These are phyloP conservation scores for Pachysandra terminalis DNA, from an alignment of 164 flowering plant genomes.

Conservation along the genomic window DNA sequence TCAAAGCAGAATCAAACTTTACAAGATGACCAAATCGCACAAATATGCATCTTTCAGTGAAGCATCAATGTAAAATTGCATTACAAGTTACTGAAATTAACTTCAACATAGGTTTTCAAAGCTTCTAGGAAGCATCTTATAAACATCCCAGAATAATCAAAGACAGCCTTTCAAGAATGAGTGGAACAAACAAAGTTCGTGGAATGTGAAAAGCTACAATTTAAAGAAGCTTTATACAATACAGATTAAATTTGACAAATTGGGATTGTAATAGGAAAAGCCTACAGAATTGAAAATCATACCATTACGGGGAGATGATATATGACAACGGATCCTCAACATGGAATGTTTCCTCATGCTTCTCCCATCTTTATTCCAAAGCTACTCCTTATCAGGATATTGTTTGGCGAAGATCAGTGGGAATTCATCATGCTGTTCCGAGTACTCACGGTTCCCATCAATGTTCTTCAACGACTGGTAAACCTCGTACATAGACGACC, in stretches of 20 bases:
- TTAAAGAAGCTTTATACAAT: conserved; percentile 12
- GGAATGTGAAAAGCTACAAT: conserved; percentile 12
- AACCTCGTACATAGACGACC: conserved; percentile 60
- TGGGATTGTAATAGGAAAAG: conserved; percentile 6
- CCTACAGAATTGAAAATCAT: conserved; percentile 16
- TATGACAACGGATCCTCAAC: conserved; percentile 5
- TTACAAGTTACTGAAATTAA: conserved; percentile 5
- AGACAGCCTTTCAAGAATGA: conserved; percentile 8
- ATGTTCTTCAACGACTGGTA: conserved; percentile 45
- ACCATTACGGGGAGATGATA: conserved; percentile 7
- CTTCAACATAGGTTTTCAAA: conserved; percentile 8
- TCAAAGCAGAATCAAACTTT: not conserved
- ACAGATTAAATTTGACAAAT: conserved; percentile 14
- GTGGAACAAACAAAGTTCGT: not conserved
- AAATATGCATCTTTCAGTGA: conserved; percentile 3
- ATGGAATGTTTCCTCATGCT: not conserved
- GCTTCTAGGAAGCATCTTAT: conserved; percentile 7
- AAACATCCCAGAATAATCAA: not conserved
- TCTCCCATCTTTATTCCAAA: conserved; percentile 1
- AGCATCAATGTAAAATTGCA: conserved; percentile 6
- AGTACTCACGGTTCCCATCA: conserved; percentile 39
- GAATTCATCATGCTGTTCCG: conserved; percentile 54
- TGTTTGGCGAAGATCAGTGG: conserved; percentile 45
- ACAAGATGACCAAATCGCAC: not conserved
- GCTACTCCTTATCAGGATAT: conserved; percentile 28